Conservation (phyloP, 352 stramenopile genomes). For the Pythium dissotocum region DNA sequence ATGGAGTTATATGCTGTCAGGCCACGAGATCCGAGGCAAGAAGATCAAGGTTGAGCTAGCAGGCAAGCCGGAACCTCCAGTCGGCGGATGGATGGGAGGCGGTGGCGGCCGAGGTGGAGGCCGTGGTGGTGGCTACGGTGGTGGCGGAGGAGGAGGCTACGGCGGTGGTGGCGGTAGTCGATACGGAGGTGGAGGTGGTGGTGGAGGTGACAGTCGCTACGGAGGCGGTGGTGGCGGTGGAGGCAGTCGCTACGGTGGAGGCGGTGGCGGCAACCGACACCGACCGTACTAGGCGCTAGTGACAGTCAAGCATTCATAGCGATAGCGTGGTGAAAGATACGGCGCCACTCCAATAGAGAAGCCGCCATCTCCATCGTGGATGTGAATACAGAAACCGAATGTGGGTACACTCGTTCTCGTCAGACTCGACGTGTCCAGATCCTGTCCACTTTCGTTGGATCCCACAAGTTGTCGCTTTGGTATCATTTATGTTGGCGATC, state of each 20-base stretch:
- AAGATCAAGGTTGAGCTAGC: constrained; percentile 86
- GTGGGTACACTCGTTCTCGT: background rate
- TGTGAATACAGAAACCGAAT: constrained; percentile 2
- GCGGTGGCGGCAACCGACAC: constrained; percentile 34
- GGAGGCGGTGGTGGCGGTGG: constrained; percentile 32
- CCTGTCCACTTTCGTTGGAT: background rate
- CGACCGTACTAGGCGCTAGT: constrained; percentile 50
- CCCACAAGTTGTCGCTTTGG: background rate
- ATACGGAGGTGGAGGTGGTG: constrained; percentile 17
- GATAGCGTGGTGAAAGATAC: background rate
- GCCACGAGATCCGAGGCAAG: constrained; percentile 72
- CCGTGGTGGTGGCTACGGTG: constrained; percentile 26
- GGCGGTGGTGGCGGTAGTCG: constrained; percentile 45
- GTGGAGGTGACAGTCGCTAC: constrained; percentile 36
- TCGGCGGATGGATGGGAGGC: constrained; percentile 68
- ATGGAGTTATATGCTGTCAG: constrained; percentile 23
- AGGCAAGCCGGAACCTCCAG: constrained; percentile 77
- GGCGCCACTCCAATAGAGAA: background rate
- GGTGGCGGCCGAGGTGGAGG: constrained; percentile 39
- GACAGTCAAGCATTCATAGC: background rate
- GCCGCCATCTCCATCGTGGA: constrained; percentile 1
- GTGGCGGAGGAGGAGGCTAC: constrained; percentile 32
- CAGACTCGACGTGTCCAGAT: background rate
- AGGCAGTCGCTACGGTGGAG: constrained; percentile 28
- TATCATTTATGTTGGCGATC: background rate